These are phyloP conservation scores for Eucalyptus cloeziana DNA, from an alignment of 345 rosid species.

Conservation along the genomic window DNA sequence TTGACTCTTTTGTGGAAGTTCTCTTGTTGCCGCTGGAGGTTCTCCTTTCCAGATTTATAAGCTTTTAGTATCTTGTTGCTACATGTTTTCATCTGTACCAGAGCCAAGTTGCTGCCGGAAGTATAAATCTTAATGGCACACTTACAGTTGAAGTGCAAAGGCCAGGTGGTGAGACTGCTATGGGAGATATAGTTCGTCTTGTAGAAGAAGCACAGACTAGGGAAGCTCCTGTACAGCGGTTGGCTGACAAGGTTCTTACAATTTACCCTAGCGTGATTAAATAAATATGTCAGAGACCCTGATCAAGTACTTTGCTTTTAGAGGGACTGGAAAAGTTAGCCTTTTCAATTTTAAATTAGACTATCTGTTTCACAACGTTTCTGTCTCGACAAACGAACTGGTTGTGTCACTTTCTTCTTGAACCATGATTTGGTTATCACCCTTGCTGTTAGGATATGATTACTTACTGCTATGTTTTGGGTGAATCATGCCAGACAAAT, in stretches of 20 bases:
- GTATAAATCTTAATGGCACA: slow-evolving; percentile 90
- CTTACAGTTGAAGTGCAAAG: slow-evolving; percentile 84
- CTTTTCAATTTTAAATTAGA: neutral
- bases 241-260: slow-evolving; percentile 81
- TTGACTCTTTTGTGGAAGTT: neutral
- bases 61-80: neutral
- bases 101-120: slow-evolving; percentile 94
- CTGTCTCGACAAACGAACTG: neutral
- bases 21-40: neutral
- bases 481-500: neutral
- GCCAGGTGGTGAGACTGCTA: slow-evolving; percentile 96
- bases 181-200: slow-evolving; percentile 81
- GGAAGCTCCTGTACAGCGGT: slow-evolving; percentile 90
- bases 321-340: neutral
- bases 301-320: neutral
- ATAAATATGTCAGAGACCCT: neutral
- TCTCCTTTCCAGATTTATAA: neutral
- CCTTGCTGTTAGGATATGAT: neutral
- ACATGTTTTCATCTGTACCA: slow-evolving; percentile 9
- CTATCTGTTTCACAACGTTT: neutral
- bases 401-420: neutral
- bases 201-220: slow-evolving; percentile 97
- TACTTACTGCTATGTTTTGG: neutral
- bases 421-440: neutral
- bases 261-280: neutral